These are phyloP conservation scores for Flaveria linearis DNA, from an alignment of 129 eudicot genomes.

Conservation along the genomic window DNA sequence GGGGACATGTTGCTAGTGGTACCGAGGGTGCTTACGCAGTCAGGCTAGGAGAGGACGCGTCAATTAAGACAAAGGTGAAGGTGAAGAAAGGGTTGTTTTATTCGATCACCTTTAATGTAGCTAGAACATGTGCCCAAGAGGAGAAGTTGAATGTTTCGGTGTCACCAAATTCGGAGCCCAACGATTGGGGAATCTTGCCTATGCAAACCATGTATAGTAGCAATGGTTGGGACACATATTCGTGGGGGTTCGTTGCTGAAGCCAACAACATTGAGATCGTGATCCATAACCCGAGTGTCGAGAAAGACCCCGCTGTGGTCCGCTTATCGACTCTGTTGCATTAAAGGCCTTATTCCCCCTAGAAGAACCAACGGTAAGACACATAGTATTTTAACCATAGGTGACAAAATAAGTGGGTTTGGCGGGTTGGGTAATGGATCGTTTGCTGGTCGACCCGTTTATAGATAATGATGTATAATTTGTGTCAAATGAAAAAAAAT, in stretches of 20 bases:
- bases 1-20: constrained; percentile 88
- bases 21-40: constrained; percentile 78
- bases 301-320: constrained; percentile 90
- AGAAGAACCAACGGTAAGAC: constrained; percentile 52
- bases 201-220: constrained; percentile 82
- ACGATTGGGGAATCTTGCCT: constrained; percentile 71
- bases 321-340: constrained; percentile 75
- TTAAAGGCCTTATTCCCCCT: constrained; percentile 57
- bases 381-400: neutral
- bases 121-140: constrained; percentile 85
- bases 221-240: constrained; percentile 77
- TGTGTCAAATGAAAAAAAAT: neutral
- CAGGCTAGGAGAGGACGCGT: constrained; percentile 71
- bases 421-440: neutral
- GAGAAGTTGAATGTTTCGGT: constrained; percentile 71
- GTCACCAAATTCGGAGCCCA: constrained; percentile 51
- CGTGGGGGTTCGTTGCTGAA: constrained; percentile 80
- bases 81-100: constrained; percentile 63
- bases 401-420: neutral
- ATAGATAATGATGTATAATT: neutral
- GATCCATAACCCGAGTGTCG: constrained; percentile 73
- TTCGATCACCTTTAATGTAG: constrained; percentile 63
- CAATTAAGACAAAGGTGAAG: constrained; percentile 56
- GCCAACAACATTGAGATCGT: constrained; percentile 59
- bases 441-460: neutral